A percentile compares a stretch with the other conserved stretches of the same genome.
Conservation (phyloP, 2,329 filamentous ascomycete species). For the Stagonosporopsis vannaccii region DNA sequence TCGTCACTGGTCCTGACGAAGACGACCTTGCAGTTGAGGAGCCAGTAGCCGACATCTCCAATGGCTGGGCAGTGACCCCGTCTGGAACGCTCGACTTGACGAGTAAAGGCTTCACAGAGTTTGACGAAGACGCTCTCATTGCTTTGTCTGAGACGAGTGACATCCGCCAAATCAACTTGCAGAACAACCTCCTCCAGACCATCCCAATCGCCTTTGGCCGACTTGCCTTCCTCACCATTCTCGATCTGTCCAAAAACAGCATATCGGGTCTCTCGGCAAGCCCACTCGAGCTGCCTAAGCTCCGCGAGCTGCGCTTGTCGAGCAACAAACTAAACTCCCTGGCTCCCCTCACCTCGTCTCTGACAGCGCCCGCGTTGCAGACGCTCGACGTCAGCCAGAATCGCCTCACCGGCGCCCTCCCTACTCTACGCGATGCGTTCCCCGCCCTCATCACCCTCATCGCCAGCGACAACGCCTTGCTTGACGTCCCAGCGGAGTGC, state of each 20-base stretch:
- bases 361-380: conserved; percentile 77
- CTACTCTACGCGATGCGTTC: conserved; percentile 70
- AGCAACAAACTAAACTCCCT: conserved; percentile 75
- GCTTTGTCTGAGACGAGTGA: conserved; percentile 56
- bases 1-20: conserved; percentile 8
- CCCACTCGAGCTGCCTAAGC: conserved; percentile 71
- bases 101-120: conserved; percentile 48
- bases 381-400: conserved; percentile 85
- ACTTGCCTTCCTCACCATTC: conserved; percentile 70
- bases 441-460: conserved; percentile 75
- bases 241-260: conserved; percentile 82
- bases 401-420: conserved; percentile 72
- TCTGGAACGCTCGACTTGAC: conserved; percentile 54
- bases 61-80: conserved; percentile 42
- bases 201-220: conserved; percentile 77
- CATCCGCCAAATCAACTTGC: conserved; percentile 69
- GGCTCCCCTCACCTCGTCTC: conserved; percentile 67
- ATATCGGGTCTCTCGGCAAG: conserved; percentile 54
- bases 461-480: conserved; percentile 80
- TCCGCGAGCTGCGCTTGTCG: conserved; percentile 79
- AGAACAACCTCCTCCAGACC: conserved; percentile 75
- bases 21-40: neutral
- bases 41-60: neutral
- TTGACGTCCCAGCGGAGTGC: conserved; percentile 73
- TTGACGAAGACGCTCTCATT: conserved; percentile 48